Percentiles rank a stretch among this genome's conserved stretches.
phyloP scores from a whole-genome alignment of 2,329 filamentous ascomycete genomes.

The Aspergillus pseudonomiae region DNA sequence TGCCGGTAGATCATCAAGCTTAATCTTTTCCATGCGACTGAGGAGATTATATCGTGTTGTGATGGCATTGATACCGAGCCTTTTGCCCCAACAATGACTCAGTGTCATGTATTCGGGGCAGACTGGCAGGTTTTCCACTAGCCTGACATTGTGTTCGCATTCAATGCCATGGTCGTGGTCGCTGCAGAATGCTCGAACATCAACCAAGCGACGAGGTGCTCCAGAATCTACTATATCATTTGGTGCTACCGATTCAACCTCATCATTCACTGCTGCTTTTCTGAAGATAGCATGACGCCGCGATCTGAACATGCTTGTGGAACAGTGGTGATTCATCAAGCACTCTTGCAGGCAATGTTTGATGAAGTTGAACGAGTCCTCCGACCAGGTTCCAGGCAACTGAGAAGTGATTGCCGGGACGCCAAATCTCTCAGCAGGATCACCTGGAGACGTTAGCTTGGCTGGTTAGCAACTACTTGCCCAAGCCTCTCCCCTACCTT shows the following conservation, averaged over 20 bases:
- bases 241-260: neutral
- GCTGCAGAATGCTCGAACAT: neutral
- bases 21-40: neutral
- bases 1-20: neutral
- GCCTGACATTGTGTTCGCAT: neutral
- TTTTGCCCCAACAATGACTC: neutral
- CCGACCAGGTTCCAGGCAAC: neutral
- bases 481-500: neutral
- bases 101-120: neutral
- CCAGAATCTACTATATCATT: neutral
- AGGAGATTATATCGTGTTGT: neutral
- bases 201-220: neutral
- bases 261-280: neutral
- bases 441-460: neutral
- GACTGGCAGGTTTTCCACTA: neutral
- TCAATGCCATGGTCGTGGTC: neutral
- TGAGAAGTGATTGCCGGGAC: neutral
- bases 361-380: neutral
- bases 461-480: neutral
- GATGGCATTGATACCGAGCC: neutral
- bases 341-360: neutral
- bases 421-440: neutral
- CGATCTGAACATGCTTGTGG: neutral
- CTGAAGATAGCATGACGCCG: neutral
- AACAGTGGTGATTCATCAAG: neutral